Percentiles rank a stretch among this genome's conserved stretches.
These are phyloP conservation scores for Pisolithus sp. DNA, from an alignment of 768 basidiomycete species.

Conservation along the genomic window DNA sequence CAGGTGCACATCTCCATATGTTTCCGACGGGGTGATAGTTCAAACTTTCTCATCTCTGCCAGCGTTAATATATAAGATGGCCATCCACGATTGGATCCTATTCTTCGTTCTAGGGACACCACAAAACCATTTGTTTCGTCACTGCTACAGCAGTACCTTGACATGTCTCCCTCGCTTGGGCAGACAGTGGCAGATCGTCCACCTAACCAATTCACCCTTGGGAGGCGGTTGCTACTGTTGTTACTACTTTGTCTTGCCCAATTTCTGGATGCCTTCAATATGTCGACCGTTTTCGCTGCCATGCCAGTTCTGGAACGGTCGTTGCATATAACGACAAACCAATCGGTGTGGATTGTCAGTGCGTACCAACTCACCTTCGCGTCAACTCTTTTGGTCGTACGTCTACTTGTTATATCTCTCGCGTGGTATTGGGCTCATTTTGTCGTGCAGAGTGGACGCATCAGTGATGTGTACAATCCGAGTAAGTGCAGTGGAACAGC, in stretches of 20 bases:
- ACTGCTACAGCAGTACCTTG: too few species aligned
- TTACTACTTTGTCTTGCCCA: constrained; percentile 35
- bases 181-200: neutral
- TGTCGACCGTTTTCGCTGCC: constrained; percentile 34
- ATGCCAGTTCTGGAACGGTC: constrained; percentile 29
- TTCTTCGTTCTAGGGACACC: too few species aligned
- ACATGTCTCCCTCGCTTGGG: neutral
- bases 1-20: too few species aligned
- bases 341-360: constrained; percentile 35
- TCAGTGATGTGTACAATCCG: constrained; percentile 36
- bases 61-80: too few species aligned
- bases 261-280: constrained; percentile 40
- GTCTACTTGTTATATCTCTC: constrained; percentile 1
- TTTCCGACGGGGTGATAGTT: too few species aligned
- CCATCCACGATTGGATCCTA: too few species aligned
- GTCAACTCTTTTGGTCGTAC: constrained; percentile 28
- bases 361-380: constrained; percentile 40
- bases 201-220: neutral
- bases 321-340: constrained; percentile 16
- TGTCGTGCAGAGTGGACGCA: constrained; percentile 30
- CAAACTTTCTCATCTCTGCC: too few species aligned
- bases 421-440: constrained; percentile 5
- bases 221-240: constrained; percentile 27
- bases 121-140: too few species aligned
- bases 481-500: constrained; percentile 22